Evolutionary conservation across 208 protist species (phyloP), one percentile per base, ranked within the genome.

Genomic region (Paratrypanosoma confusum): DNA sequence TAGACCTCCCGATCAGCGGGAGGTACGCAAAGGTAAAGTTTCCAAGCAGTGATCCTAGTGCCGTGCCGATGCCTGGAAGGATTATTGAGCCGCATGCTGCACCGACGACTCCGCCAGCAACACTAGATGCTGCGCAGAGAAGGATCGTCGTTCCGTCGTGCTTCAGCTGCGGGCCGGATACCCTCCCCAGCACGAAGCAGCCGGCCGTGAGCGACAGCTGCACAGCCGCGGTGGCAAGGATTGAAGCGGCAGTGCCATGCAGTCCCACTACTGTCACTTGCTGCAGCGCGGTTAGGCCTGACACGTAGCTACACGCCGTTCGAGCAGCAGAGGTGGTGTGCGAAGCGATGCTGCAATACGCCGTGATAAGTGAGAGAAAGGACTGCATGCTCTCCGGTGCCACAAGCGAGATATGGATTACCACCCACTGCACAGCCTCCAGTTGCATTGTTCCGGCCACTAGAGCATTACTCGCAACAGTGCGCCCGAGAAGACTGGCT

Each of bases 31-130:
- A 63, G 11, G 45, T 49, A 10, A 48, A 20, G 8, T 45, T 49
- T 16, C 59, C 59, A 28, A 56, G 18, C 31, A 60, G 11, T 8
- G 43, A 74, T 6, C 79, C 79, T 0, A 88, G 31, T 24, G 54
- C 71, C 6, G 79, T 83, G 25, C 79, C 79, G 10, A 81, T 21
- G n/a, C 78, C 78, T 6, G 78, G 78, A 22, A 80, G 5, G n/a
- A 71, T 14, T 27, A 73, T 37, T 11, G 65, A 57, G 13, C 78
- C 78, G 33, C 79, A 17, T 8, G 65, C 59, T 1, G 68, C 68
- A 0, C 79, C 79, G n/a, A 45, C 59, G 17, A 59, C 50, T 11
- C 68, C 62, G 24, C 71, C 79, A 1, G 52, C 58, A 5, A 88
- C 46, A 1, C 57, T 69, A 21, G 61, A 57, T 18, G 46, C 50